Conservation (phyloP, 225 moss, liverwort and hornwort species). For the Asterella californica region DNA sequence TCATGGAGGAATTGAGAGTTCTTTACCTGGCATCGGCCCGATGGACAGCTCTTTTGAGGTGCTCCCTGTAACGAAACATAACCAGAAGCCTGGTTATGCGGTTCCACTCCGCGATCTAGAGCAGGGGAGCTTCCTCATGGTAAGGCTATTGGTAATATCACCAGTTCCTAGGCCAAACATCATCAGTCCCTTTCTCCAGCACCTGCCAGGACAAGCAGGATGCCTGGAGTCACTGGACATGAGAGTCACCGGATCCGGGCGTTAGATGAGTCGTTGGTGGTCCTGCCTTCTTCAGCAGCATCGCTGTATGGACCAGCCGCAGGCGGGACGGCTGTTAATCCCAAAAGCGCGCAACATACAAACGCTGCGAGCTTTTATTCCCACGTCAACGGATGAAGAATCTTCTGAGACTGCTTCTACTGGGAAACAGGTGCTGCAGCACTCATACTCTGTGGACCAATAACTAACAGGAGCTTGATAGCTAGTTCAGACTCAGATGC, state of each 20-base stretch:
- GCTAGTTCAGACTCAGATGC: too few species aligned
- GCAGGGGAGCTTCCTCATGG: slow-evolving; percentile 73
- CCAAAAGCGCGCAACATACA: slow-evolving; percentile 59
- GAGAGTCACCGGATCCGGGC: slow-evolving; percentile 78
- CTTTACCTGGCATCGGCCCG: slow-evolving; percentile 59
- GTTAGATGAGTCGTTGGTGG: slow-evolving; percentile 96
- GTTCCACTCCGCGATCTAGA: slow-evolving; percentile 53
- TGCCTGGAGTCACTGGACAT: slow-evolving; percentile 33
- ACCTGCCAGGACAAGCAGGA: slow-evolving; percentile 13
- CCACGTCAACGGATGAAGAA: slow-evolving; percentile 76
- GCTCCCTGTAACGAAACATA: slow-evolving; percentile 59
- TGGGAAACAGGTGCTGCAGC: slow-evolving; percentile 71
- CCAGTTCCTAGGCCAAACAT: slow-evolving; percentile 11
- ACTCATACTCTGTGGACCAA: neutral
- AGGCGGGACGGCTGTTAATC: slow-evolving; percentile 47
- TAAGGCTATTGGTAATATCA: slow-evolving; percentile 56
- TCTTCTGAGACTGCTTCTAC: slow-evolving; percentile 83
- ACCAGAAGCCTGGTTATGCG: slow-evolving; percentile 35
- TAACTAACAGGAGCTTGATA: too few species aligned
- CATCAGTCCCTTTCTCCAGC: neutral
- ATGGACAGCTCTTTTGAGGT: slow-evolving; percentile 97
- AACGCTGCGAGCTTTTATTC: slow-evolving; percentile 91
- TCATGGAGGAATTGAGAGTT: slow-evolving; percentile 73
- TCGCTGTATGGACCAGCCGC: slow-evolving; percentile 75
- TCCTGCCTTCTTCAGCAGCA: slow-evolving; percentile 87